Conservation (phyloP, 768 basidiomycete genomes). For the Coprinellus aureogranulatus region DNA sequence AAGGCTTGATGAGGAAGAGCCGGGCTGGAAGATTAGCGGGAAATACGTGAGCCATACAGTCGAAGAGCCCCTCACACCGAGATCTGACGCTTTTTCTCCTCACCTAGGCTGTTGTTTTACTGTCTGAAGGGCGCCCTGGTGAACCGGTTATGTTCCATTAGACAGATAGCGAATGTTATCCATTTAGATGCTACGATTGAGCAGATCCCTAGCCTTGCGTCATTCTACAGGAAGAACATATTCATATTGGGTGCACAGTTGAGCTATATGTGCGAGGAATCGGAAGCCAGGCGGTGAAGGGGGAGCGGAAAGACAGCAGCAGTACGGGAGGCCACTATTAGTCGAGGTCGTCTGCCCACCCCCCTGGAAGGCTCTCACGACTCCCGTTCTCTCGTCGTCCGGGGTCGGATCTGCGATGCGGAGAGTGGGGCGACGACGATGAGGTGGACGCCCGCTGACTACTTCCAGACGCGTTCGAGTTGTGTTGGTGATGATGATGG, state of each 20-base stretch:
- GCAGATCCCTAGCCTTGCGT: no score
- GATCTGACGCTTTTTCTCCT: no score
- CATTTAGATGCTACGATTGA: no score
- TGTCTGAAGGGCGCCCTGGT: constrained; percentile 86
- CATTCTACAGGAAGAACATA: no score
- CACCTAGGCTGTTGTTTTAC: constrained; percentile 85
- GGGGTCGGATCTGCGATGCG: constrained; percentile 34
- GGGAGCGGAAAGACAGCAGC: background rate
- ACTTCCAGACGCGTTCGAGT: no score
- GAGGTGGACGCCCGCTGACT: background rate
- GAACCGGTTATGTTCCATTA: constrained; percentile 77
- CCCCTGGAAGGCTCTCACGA: constrained; percentile 35
- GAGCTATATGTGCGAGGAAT: no score
- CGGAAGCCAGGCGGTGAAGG: no score
- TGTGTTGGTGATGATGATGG: constrained; percentile 1
- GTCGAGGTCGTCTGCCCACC: constrained; percentile 39
- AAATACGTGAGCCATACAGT: constrained; percentile 90
- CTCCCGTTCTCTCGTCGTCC: constrained; percentile 25
- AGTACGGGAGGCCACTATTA: background rate
- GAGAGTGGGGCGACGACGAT: constrained; percentile 13
- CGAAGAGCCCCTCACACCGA: no score
- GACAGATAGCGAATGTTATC: no score
- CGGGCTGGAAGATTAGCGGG: constrained; percentile 96
- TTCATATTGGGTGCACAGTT: no score
- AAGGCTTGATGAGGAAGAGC: constrained; percentile 79